Conservation (phyloP, 306 rosid species). For the Styphnolobium japonicum region DNA sequence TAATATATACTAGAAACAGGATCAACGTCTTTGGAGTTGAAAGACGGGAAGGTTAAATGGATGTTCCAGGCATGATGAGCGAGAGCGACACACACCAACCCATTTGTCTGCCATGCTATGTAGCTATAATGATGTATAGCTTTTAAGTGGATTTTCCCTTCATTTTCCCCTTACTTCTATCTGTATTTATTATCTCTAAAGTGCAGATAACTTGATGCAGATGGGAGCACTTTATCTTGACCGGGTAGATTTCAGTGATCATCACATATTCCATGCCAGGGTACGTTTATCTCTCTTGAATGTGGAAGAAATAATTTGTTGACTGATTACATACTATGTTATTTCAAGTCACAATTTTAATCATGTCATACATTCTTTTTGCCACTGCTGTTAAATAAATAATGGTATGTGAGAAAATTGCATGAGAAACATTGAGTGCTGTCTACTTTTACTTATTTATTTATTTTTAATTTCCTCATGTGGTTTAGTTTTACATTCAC, state of each 20-base stretch:
- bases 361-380: background rate
- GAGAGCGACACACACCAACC: background rate
- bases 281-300: slow-evolving; percentile 36
- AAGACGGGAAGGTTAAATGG: background rate
- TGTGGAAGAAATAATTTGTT: background rate
- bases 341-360: slow-evolving; percentile 14
- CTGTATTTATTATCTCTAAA: slow-evolving; percentile 29
- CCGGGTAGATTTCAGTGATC: slow-evolving; percentile 81
- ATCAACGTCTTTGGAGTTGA: background rate
- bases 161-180: background rate
- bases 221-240: slow-evolving; percentile 67
- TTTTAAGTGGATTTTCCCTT: background rate
- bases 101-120: slow-evolving; percentile 3
- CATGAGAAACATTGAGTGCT: background rate
- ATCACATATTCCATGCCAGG: slow-evolving; percentile 59
- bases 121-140: background rate
- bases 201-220: slow-evolving; percentile 51
- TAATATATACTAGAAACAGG: background rate
- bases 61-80: background rate
- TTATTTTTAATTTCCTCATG: slow-evolving; percentile 10
- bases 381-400: background rate
- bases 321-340: background rate
- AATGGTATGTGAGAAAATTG: background rate
- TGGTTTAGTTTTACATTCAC: background rate
- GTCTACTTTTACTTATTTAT: background rate